A percentile compares a stretch with the other conserved stretches of the same genome.
Evolutionary conservation across 2,329 filamentous ascomycete genomes (phyloP).

Genomic region (Cladosporium oxysporum): DNA sequence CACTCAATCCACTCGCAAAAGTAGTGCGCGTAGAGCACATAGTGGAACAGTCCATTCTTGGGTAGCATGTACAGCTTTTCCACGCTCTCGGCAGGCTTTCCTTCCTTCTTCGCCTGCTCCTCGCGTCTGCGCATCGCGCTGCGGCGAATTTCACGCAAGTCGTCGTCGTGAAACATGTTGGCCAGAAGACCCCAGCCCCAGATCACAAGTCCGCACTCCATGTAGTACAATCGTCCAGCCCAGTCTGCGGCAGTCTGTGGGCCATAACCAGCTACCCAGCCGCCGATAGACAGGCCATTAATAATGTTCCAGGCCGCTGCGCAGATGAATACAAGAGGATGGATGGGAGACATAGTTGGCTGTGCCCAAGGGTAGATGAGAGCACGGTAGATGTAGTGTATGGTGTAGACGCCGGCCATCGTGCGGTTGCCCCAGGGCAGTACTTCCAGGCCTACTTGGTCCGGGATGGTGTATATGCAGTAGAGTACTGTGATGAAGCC

Average conservation of each 20-base stretch:
- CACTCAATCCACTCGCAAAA: conserved; percentile 97
- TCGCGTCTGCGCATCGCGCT: conserved; percentile 64
- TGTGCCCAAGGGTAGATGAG: conserved; percentile 76
- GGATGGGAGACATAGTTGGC: conserved; percentile 90
- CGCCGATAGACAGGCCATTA: conserved; percentile 76
- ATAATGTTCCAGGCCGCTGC: conserved; percentile 74
- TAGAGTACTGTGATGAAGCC: conserved; percentile 79
- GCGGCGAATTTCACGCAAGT: conserved; percentile 81
- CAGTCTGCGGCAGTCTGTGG: conserved; percentile 60
- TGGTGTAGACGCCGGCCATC: conserved; percentile 68
- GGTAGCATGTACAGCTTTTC: conserved; percentile 88
- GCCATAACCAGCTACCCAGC: conserved; percentile 81
- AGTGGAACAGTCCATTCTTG: conserved; percentile 76
- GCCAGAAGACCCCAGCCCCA: conserved; percentile 75
- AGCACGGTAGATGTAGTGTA: conserved; percentile 91
- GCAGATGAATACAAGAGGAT: conserved; percentile 64
- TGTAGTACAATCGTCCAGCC: conserved; percentile 46
- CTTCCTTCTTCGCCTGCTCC: conserved; percentile 47
- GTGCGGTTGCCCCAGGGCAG: conserved; percentile 78
- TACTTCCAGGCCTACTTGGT: conserved; percentile 53
- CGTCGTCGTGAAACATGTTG: conserved; percentile 89
- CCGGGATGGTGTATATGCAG: conserved; percentile 69
- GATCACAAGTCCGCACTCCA: conserved; percentile 67
- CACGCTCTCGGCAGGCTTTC: conserved; percentile 54
- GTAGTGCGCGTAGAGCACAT: conserved; percentile 89